These are phyloP conservation scores for Clarireedia monteithiana DNA, from an alignment of 2,329 filamentous ascomycete genomes.

Conservation along the genomic window DNA sequence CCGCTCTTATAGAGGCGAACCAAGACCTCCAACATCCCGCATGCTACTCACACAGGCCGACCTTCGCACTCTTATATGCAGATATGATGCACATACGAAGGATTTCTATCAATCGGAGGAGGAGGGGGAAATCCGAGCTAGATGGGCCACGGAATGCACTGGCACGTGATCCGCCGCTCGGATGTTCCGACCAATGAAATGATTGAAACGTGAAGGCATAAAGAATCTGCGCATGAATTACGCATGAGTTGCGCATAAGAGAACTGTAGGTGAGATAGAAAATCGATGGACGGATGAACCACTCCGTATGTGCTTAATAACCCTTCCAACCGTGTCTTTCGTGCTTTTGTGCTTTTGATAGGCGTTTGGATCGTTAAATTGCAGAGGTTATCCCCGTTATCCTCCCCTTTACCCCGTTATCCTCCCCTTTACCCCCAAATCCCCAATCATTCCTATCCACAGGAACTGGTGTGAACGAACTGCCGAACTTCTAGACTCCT, in stretches of 20 bases:
- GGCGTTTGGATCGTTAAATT: slow-evolving; percentile 1
- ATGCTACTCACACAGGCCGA: background rate
- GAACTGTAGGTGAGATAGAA: slow-evolving; percentile 9
- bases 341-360: background rate
- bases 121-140: slow-evolving; percentile 6
- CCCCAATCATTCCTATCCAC: too few species aligned
- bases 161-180: background rate
- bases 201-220: background rate
- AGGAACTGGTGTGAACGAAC: too few species aligned
- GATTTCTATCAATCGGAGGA: background rate
- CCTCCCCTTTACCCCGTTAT: too few species aligned
- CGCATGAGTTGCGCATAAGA: slow-evolving; percentile 5
- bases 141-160: background rate
- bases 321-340: too few species aligned
- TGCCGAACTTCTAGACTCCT: too few species aligned
- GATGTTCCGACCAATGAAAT: slow-evolving; percentile 1
- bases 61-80: background rate
- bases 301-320: background rate
- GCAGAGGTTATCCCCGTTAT: background rate
- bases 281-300: slow-evolving; percentile 6
- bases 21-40: background rate
- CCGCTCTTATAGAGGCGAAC: background rate
- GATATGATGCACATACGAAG: background rate
- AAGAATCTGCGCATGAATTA: background rate
- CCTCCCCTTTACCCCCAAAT: too few species aligned